Evolutionary conservation across 179 eudicot genomes (phyloP).

Genomic region (Heliamphora pulchella): DNA sequence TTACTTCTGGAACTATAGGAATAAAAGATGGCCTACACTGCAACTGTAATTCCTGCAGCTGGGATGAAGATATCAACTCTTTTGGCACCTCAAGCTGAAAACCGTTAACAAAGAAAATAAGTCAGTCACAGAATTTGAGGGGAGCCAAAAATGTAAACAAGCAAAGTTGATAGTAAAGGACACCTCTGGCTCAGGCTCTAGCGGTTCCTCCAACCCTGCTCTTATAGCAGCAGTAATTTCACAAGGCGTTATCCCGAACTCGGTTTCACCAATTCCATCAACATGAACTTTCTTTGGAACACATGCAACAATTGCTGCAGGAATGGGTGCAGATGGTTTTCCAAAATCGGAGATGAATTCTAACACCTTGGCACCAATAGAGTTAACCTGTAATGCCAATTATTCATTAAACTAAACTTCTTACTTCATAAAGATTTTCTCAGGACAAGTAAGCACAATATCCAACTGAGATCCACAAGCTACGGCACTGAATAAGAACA

Average conservation of each 20-base stretch:
- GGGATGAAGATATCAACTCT: conserved; percentile 57
- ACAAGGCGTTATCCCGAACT: conserved; percentile 59
- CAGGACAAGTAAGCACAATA: background rate
- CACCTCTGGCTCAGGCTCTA: conserved; percentile 98
- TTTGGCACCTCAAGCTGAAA: conserved; percentile 97
- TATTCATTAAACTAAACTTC: background rate
- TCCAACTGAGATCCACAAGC: conserved; percentile 6
- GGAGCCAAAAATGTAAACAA: background rate
- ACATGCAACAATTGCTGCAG: conserved; percentile 98
- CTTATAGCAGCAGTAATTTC: conserved; percentile 82
- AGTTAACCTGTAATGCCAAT: conserved; percentile 60
- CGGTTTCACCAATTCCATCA: conserved; percentile 75
- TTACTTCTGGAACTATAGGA: conserved; percentile 37
- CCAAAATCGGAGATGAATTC: conserved; percentile 91
- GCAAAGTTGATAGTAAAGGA: conserved; percentile 8
- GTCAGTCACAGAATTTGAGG: conserved; percentile 4
- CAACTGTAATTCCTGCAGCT: conserved; percentile 54
- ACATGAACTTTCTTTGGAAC: conserved; percentile 81
- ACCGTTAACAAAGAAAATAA: conserved; percentile 4
- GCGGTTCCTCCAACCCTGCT: conserved; percentile 78
- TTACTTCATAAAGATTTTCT: background rate
- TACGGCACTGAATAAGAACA: background rate
- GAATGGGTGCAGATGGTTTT: conserved; percentile 83
- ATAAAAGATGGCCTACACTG: conserved; percentile 55
- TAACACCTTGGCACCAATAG: conserved; percentile 74